Evolutionary conservation across 2,329 filamentous ascomycete genomes (phyloP).

Genomic region (Fusarium nurragi): DNA sequence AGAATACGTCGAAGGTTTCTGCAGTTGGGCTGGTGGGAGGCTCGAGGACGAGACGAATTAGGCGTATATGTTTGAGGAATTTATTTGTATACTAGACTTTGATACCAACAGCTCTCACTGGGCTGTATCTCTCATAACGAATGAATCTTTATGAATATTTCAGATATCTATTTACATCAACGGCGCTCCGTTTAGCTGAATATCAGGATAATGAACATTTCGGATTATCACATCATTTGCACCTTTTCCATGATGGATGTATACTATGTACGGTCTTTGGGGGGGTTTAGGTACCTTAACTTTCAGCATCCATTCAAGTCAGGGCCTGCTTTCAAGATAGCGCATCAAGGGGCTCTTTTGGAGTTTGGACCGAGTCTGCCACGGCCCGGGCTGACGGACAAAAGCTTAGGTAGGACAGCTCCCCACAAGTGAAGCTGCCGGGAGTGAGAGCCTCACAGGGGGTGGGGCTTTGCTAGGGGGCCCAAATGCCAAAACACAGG

Average conservation of each 20-base stretch:
- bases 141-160: neutral
- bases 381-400: neutral
- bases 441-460: slow-evolving; percentile 8
- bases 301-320: neutral
- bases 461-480: neutral
- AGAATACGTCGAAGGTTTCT: too few relatives aligned
- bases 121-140: neutral
- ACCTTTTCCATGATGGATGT: too few relatives aligned
- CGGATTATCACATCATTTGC: neutral
- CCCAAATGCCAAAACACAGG: neutral
- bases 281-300: too few relatives aligned
- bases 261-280: too few relatives aligned
- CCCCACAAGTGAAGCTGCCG: neutral
- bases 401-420: neutral
- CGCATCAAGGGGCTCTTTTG: neutral
- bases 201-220: neutral
- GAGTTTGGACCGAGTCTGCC: neutral
- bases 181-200: neutral
- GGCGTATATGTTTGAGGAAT: neutral
- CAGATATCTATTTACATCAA: neutral
- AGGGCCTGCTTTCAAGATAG: neutral
- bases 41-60: too few relatives aligned
- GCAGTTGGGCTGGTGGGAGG: too few relatives aligned
- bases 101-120: neutral
- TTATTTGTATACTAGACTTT: slow-evolving; percentile 2